These are phyloP conservation scores for Lodderomyces pseudojiufengensis DNA, from an alignment of 1,139 yeast species.

Conservation along the genomic window DNA sequence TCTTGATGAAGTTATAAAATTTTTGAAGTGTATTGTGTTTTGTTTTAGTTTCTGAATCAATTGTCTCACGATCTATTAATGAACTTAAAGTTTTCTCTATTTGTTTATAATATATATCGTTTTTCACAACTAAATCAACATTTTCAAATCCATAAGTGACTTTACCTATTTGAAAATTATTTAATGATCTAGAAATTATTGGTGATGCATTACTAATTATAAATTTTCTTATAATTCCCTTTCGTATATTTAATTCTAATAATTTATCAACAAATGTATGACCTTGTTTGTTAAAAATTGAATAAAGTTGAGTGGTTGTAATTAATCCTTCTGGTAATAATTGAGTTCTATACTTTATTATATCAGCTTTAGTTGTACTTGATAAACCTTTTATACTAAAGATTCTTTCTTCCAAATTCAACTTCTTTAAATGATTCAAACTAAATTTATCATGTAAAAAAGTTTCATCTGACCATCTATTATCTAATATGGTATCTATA, in stretches of 20 bases:
- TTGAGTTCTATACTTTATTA: constrained; percentile 30
- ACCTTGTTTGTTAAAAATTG: constrained; percentile 37
- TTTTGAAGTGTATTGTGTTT: constrained; percentile 13
- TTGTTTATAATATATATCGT: constrained; percentile 21
- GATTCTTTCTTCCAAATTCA: constrained; percentile 26
- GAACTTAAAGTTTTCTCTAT: constrained; percentile 14
- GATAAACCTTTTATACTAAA: constrained; percentile 35
- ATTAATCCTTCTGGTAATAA: constrained; percentile 34
- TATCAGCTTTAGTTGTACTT: constrained; percentile 34
- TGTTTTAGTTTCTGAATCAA: not conserved
- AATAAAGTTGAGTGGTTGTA: constrained; percentile 39
- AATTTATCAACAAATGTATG: constrained; percentile 44
- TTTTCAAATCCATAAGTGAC: constrained; percentile 46
- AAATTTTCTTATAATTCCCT: constrained; percentile 35
- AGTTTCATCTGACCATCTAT: constrained; percentile 40
- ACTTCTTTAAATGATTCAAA: constrained; percentile 14
- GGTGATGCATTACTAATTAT: constrained; percentile 46
- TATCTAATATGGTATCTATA: constrained; percentile 30
- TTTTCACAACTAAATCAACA: constrained; percentile 35
- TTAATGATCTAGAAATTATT: constrained; percentile 37
- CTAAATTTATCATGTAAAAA: constrained; percentile 22
- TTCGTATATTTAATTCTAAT: constrained; percentile 32
- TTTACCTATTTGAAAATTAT: constrained; percentile 30
- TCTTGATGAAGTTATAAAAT: constrained; percentile 21
- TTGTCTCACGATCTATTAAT: constrained; percentile 2